Base-by-base conservation (phyloP, 192 early-diverging fungal species). In the Podila clonocystis region DNA sequence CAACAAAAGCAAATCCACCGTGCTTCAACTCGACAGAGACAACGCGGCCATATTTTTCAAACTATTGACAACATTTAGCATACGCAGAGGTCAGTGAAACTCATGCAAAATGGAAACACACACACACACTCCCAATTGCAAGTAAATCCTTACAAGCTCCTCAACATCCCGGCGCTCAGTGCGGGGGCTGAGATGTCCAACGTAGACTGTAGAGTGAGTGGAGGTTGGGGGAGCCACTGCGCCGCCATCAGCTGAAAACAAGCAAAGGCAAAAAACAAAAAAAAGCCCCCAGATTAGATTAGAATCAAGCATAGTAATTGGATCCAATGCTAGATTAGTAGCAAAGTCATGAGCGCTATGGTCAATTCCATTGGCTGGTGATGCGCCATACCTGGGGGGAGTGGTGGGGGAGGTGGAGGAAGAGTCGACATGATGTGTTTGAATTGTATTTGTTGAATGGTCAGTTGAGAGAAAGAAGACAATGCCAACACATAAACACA, bases 131-230 rank as follows among this genome's bases (percentile, higher is more conserved):
- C n/a, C 0, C 6, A 38, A 28, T n/a, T n/a, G 1, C 19, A 34
- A 22, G 7, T 11, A 24, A 29, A 15, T 7, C n/a, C 72, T 49
- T 75, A 87, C 85, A 67, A 88, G 59, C 38, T 88, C 87, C 67
- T 88, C 87, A n/a, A 88, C 67, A 68, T 88, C 87, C 57, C 87
- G 68, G 49, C 85, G 75, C 63, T 83, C 85, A 15, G 85, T 88
- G 59, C 85, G 75, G 63, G 69, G 67, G 41, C 85, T 83, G 50
- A 88, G 63, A 59, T 86, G 85, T n/a, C 87, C 87, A 12, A 88
- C 85, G 57, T 88, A 88, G 58, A 88, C 85, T 62, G 63, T 72
- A 13, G 71, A 73, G 36, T 80, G 77, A 20, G 77, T 73, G 62
- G 55, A 64, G 71, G 77, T 5, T 29, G 60, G 31, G 31, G 70